Evolutionary conservation across 148 eudicot genomes (phyloP).

Genomic region (Vaccinium macrocarpon): DNA sequence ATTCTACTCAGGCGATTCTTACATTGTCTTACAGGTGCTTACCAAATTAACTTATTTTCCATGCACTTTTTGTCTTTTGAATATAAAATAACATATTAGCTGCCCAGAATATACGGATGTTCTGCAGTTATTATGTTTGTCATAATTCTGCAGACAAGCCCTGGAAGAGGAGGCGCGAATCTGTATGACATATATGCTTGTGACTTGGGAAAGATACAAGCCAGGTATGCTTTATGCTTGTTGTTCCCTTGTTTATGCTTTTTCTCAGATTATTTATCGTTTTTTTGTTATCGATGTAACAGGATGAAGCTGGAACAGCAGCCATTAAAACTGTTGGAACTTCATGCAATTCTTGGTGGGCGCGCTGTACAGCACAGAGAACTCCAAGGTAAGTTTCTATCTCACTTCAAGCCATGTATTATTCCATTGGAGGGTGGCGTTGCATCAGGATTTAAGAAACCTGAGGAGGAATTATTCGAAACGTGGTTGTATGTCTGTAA

Average conservation of each 20-base stretch:
- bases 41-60: constrained; percentile 9
- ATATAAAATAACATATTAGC: background rate
- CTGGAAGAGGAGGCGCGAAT: constrained; percentile 92
- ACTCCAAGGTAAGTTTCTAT: constrained; percentile 89
- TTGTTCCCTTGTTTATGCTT: constrained; percentile 4
- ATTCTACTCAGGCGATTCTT: constrained; percentile 95
- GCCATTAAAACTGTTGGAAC: constrained; percentile 96
- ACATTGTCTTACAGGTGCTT: constrained; percentile 66
- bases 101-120: background rate
- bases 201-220: constrained; percentile 99
- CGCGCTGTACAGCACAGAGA: constrained; percentile 95
- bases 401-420: constrained; percentile 93
- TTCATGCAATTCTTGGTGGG: constrained; percentile 91
- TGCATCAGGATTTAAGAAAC: constrained; percentile 89
- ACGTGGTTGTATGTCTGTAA: constrained; percentile 78
- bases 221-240: constrained; percentile 52
- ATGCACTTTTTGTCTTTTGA: background rate
- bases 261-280: constrained; percentile 4
- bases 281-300: constrained; percentile 17
- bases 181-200: constrained; percentile 84
- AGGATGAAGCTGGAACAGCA: constrained; percentile 99
- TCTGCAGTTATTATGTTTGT: background rate
- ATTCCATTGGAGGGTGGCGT: constrained; percentile 94
- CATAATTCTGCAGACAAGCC: constrained; percentile 52
- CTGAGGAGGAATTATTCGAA: constrained; percentile 96